Evolutionary conservation across 1,284 basidiomycete species (phyloP), one percentile per base, ranked within the genome.

Genomic region (Tilletiaria anomala): DNA sequence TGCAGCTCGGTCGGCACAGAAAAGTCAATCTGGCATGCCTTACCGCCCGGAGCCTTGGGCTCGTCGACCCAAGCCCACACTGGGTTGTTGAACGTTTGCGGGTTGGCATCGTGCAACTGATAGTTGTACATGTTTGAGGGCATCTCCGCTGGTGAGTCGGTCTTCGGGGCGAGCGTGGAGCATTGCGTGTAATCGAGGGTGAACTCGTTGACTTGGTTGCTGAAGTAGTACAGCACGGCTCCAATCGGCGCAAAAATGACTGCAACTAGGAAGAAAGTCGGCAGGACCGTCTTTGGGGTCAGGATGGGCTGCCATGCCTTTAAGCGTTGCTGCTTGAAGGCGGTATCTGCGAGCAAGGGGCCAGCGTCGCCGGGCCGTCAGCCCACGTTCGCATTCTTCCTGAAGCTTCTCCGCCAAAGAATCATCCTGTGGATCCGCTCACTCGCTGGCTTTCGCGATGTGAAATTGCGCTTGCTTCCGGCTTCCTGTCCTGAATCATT

Each of bases 281-380:
- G 93, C 10, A 97, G 75, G 12, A 97, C 93, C 1, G 88, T 91
- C 69, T 87, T 87, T 3, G 93, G 93, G 0, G 91, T 96, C 32
- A 97, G 76, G 65, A 99, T 94, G 15, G 93, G 93, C 74, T 99
- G 93, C 93, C 93, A 99, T 60, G 93, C 93, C 72, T 96, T 96
- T 65, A 99, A 77, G 44, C 93, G 83, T 70, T 99, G 93, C 69
- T 99, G 93, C 72, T 94, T 96, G 78, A 96, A 94, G 34, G 91
- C 91, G 39, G 91, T 97, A 71, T 96, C 87, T 77, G 61, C 33
- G 16, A 21, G 29, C 24, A 19, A 17, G 18, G 15, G 38, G 6
- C 12, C 4, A 14, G 35, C 18, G 11, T 29, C 16, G 22, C 19
- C 18, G 22, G 18, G 6, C n/a, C 35, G 11, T 16, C n/a, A n/a